A percentile compares a stretch with the other conserved stretches of the same genome.
Evolutionary conservation across 1,284 basidiomycete genomes (phyloP).

Genomic region (Malassezia equina): DNA sequence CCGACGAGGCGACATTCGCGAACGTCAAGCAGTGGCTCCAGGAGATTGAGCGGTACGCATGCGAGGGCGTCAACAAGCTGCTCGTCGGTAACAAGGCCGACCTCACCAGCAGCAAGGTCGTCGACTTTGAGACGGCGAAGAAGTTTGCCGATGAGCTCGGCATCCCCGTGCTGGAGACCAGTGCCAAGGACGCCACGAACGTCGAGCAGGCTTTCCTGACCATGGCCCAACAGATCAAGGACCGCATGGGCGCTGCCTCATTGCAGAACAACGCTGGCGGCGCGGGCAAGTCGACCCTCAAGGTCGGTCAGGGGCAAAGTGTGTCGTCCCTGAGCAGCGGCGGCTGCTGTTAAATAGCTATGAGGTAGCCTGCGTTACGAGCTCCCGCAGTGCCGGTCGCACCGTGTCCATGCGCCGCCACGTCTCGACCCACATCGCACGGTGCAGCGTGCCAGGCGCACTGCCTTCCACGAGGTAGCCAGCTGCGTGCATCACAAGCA

Average conservation of each 20-base stretch:
- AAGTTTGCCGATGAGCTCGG: conserved; percentile 50
- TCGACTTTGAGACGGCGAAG: conserved; percentile 94
- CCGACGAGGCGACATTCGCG: conserved; percentile 79
- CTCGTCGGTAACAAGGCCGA: conserved; percentile 98
- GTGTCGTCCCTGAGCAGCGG: conserved; percentile 33
- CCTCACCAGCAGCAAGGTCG: conserved; percentile 94
- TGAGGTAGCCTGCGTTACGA: neutral
- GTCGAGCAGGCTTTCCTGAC: conserved; percentile 52
- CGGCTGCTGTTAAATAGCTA: conserved; percentile 35
- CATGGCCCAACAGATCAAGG: conserved; percentile 51
- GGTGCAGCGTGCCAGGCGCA: conserved; percentile 2
- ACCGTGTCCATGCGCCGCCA: conserved; percentile 5
- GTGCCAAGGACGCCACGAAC: conserved; percentile 51
- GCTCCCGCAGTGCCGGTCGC: conserved; percentile 1
- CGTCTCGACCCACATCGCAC: conserved; percentile 11
- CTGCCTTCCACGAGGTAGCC: conserved; percentile 55
- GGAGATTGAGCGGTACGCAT: conserved; percentile 97
- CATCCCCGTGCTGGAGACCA: conserved; percentile 51
- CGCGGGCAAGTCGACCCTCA: conserved; percentile 40
- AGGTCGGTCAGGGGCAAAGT: conserved; percentile 45
- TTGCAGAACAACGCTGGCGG: conserved; percentile 37
- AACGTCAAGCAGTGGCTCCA: conserved; percentile 99
- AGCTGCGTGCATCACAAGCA: conserved; percentile 88
- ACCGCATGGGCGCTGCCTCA: conserved; percentile 45
- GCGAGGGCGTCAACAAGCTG: conserved; percentile 95